These are phyloP conservation scores for Zoysia pacifica DNA, from an alignment of 176 grass and related monocot genomes.

Conservation along the genomic window DNA sequence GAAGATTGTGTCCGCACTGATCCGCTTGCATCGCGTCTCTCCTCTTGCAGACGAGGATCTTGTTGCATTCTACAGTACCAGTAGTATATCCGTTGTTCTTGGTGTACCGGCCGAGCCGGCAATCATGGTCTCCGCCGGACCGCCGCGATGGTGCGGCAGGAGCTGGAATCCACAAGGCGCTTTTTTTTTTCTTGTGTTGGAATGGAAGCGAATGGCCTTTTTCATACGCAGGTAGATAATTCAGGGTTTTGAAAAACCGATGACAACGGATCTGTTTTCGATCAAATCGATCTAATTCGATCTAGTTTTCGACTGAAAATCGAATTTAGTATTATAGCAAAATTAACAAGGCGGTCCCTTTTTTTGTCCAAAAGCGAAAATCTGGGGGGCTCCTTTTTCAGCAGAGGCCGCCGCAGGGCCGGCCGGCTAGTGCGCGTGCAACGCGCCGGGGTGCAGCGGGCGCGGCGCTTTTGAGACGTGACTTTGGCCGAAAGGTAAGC, in stretches of 20 bases:
- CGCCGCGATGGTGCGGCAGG: slow-evolving; percentile 1
- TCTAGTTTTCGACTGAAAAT: too few species aligned
- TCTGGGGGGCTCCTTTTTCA: background rate
- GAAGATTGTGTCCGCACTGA: slow-evolving; percentile 4
- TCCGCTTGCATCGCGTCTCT: background rate
- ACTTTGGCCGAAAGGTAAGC: slow-evolving; percentile 41
- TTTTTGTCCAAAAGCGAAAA: too few species aligned
- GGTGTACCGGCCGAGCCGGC: slow-evolving; percentile 1
- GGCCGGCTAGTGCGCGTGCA: slow-evolving; percentile 13
- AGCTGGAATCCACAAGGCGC: slow-evolving; percentile 23
- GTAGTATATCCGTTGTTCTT: background rate
- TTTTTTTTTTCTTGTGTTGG: slow-evolving; percentile 33
- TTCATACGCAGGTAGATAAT: background rate
- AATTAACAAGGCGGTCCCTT: too few species aligned
- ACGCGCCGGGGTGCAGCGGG: background rate
- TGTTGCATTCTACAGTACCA: too few species aligned
- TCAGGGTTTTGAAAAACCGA: too few species aligned
- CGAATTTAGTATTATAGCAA: too few species aligned
- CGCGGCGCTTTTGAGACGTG: slow-evolving; percentile 21
- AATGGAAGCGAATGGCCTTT: slow-evolving; percentile 4
- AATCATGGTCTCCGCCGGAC: slow-evolving; percentile 19
- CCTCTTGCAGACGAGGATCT: slow-evolving; percentile 21
- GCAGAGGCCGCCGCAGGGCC: background rate
- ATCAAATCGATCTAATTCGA: too few species aligned
- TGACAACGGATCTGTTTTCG: too few species aligned